These are phyloP conservation scores for Schizosaccharomyces octosporus DNA, from an alignment of 805 yeast species.

Conservation along the genomic window DNA sequence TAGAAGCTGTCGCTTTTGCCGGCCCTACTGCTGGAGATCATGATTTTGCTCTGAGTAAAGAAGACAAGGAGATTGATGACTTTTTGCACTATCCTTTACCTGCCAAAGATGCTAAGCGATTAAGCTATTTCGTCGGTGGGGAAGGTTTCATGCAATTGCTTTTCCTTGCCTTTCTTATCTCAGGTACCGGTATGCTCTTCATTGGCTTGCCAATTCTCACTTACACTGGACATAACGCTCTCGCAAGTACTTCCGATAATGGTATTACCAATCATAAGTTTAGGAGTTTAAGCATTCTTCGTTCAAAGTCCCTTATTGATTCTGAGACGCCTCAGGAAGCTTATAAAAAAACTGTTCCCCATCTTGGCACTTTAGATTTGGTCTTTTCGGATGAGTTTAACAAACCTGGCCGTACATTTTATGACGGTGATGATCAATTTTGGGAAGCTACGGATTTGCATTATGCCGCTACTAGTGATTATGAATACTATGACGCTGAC, in stretches of 20 bases:
- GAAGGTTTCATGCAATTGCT: conserved; percentile 13
- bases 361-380: conserved; percentile 48
- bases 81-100: conserved; percentile 92
- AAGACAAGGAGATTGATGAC: conserved; percentile 87
- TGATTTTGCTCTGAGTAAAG: neutral
- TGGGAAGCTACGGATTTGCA: conserved; percentile 68
- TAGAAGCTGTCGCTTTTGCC: neutral
- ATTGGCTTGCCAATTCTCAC: conserved; percentile 66
- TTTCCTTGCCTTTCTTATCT: conserved; percentile 8
- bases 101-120: conserved; percentile 49
- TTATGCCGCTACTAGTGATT: conserved; percentile 68
- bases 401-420: conserved; percentile 71
- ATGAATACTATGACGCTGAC: conserved; percentile 91
- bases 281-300: conserved; percentile 30
- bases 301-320: conserved; percentile 32
- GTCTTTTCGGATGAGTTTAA: conserved; percentile 84
- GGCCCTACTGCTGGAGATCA: neutral
- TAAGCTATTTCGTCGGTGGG: neutral
- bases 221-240: conserved; percentile 29
- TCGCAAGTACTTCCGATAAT: neutral
- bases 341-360: conserved; percentile 21
- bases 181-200: conserved; percentile 43
- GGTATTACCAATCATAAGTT: conserved; percentile 26
- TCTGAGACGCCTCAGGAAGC: conserved; percentile 44
- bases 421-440: conserved; percentile 75